phyloP scores from a whole-genome alignment of 495 filamentous ascomycete genomes.

The Penicillium soppii region DNA sequence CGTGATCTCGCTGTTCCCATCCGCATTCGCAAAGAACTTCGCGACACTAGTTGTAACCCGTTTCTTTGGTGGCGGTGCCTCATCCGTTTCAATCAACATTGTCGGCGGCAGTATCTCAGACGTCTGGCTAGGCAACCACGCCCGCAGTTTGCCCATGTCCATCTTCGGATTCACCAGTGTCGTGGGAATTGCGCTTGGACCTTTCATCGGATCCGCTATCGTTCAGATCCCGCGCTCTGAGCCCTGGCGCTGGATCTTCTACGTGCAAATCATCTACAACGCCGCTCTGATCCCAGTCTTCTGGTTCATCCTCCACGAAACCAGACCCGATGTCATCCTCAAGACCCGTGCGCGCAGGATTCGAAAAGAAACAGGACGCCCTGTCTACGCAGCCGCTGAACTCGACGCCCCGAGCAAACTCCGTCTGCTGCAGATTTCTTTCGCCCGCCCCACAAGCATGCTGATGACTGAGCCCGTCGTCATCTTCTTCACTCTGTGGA shows the following conservation, averaged over 20 bases:
- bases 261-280: constrained; percentile 52
- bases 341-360: constrained; percentile 60
- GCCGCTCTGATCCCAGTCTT: constrained; percentile 42
- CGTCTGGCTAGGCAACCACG: constrained; percentile 40
- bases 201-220: constrained; percentile 44
- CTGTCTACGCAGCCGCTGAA: constrained; percentile 37
- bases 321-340: constrained; percentile 52
- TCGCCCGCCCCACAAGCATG: constrained; percentile 47
- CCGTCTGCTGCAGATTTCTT: constrained; percentile 31
- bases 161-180: constrained; percentile 45
- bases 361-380: constrained; percentile 56
- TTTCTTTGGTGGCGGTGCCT: constrained; percentile 50
- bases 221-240: constrained; percentile 32
- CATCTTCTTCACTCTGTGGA: constrained; percentile 51
- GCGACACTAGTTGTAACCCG: constrained; percentile 50
- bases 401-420: constrained; percentile 23
- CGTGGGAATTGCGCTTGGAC: constrained; percentile 48
- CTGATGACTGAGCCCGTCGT: constrained; percentile 55
- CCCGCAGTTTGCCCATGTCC: constrained; percentile 44
- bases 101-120: constrained; percentile 47
- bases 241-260: constrained; percentile 56
- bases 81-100: constrained; percentile 47
- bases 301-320: constrained; percentile 43
- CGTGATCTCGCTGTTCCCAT: constrained; percentile 46
- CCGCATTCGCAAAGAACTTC: constrained; percentile 52